phyloP scores from a whole-genome alignment of 1,139 yeast species.

The Yamadazyma spencermartinsiae region DNA sequence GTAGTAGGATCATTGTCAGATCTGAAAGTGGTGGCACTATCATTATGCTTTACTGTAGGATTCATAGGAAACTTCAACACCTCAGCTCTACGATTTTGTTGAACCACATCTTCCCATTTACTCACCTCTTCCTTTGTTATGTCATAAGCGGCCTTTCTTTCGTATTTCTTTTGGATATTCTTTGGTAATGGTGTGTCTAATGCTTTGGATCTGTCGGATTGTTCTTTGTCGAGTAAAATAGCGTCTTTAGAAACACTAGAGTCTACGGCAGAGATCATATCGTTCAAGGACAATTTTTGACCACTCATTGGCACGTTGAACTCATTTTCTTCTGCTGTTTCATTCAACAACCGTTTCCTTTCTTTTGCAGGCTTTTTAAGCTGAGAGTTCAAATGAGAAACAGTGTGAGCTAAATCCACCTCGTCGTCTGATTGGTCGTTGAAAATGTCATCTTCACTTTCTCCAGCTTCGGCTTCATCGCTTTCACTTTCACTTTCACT shows the following conservation, averaged over 20 bases:
- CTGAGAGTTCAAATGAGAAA: slow-evolving; percentile 29
- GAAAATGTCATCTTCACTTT: slow-evolving; percentile 17
- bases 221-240: slow-evolving; percentile 47
- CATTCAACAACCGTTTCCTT: slow-evolving; percentile 45
- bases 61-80: slow-evolving; percentile 73
- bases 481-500: slow-evolving; percentile 24
- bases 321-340: slow-evolving; percentile 69
- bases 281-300: slow-evolving; percentile 63
- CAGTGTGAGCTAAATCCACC: slow-evolving; percentile 37
- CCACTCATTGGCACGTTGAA: slow-evolving; percentile 63
- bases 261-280: slow-evolving; percentile 69
- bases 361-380: slow-evolving; percentile 35
- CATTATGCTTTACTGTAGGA: slow-evolving; percentile 48
- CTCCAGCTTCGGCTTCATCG: slow-evolving; percentile 12
- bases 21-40: slow-evolving; percentile 56
- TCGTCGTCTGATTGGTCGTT: slow-evolving; percentile 30
- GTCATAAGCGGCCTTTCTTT: slow-evolving; percentile 88
- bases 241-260: slow-evolving; percentile 49
- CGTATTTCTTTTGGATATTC: slow-evolving; percentile 81
- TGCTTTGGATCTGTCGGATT: slow-evolving; percentile 36
- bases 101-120: slow-evolving; percentile 86
- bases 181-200: slow-evolving; percentile 82
- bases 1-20: slow-evolving; percentile 49
- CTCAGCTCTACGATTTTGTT: slow-evolving; percentile 79
- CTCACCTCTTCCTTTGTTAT: slow-evolving; percentile 82